Percentiles rank a stretch among this genome's conserved stretches.
Conservation (phyloP, 306 rosid species). For the Cyamopsis tetragonoloba region DNA sequence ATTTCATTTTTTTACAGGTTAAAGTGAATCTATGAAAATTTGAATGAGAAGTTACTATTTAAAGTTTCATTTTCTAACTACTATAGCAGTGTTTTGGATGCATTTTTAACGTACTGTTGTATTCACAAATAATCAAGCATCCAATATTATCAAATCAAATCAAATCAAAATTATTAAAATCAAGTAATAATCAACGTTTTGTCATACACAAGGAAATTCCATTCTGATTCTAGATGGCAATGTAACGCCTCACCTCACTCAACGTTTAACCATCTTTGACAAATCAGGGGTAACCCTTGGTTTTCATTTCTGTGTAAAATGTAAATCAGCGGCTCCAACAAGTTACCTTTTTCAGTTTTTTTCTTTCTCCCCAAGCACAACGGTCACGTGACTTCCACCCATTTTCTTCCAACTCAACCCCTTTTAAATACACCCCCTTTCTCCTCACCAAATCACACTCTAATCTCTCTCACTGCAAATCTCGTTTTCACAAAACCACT, state of each 20-base stretch:
- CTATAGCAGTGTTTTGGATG: too few species aligned
- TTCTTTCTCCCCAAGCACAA: constrained; percentile 37
- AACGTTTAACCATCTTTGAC: not conserved
- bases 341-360: constrained; percentile 26
- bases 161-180: too few species aligned
- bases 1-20: too few species aligned
- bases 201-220: too few species aligned
- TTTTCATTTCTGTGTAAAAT: not conserved
- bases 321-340: constrained; percentile 30
- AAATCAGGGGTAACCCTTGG: constrained; percentile 31
- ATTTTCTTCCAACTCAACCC: not conserved
- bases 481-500: not conserved
- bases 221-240: not conserved
- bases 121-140: too few species aligned
- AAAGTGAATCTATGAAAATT: too few species aligned
- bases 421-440: constrained; percentile 17
- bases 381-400: constrained; percentile 24
- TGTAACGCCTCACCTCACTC: not conserved
- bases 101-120: too few species aligned
- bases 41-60: too few species aligned
- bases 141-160: too few species aligned
- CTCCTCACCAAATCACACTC: constrained; percentile 16
- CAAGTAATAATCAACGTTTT: too few species aligned
- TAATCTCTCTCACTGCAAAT: not conserved
- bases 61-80: too few species aligned